Base-by-base conservation (phyloP, 1,284 basidiomycete species). In the Mycena citricolor region DNA sequence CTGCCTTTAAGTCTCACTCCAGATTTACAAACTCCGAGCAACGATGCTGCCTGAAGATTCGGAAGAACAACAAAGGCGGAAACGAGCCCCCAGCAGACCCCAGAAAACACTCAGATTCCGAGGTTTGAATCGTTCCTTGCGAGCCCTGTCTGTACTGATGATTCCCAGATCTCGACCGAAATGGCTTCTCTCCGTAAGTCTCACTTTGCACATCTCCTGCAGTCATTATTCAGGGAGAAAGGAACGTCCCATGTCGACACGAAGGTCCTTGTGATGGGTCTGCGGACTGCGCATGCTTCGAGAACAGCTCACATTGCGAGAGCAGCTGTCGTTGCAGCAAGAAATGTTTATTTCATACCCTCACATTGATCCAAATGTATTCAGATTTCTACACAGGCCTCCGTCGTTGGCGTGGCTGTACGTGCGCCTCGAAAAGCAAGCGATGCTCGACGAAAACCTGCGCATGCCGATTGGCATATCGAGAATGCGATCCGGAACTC, bases 401-500 rank as follows among this genome's bases (percentile, higher is more conserved):
- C 10, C 64, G 68, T 5, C 65, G 70, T 12, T 73, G 66, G 66
- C 51, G 49, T n/a, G 76, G 77, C 2, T 78, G 75, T 49, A 49
- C 52, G 20, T 77, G 74, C 54, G 51, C 55, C 46, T 10, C 53
- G 40, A 16, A 59, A 50, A 14, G 43, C 55, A 1, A 64, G 61
- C 37, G 37, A 19, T 69, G 63, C 48, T 45, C 54, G 12, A 68
- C 63, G 1, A 48, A 57, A 4, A 57, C 60, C 10, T 82, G 79
- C 52, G 66, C 70, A 0, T 82, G 79, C 54, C 65, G 59, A 35
- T 39, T 48, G 4, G 65, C 62, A 2, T 54, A 57, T 4, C 61
- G 75, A 14, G 77, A 79, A 49, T 81, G 78, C 51, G 76, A 77
- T 45, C 73, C 75, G 1, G 70, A 73, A 23, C 20, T 73, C 1